Evolutionary conservation across 768 basidiomycete species (phyloP), one percentile per base, ranked within the genome.

Genomic region (Leccinum subtestaceum): DNA sequence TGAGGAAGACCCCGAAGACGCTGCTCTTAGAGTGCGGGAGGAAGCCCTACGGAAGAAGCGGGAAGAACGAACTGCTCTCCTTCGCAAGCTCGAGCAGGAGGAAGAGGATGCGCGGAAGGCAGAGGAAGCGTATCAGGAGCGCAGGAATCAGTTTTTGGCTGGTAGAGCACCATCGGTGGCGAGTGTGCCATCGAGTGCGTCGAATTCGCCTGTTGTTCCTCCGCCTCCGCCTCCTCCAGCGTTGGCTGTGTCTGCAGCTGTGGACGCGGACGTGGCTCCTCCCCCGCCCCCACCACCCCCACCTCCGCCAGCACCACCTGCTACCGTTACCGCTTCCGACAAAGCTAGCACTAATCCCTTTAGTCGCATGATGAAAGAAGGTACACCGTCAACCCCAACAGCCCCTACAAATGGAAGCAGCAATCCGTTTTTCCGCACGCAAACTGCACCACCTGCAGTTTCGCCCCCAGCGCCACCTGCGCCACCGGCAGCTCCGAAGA

Each of bases 341-440:
- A 86, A 85, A 64, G 77, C 84, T 5, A 80, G 78, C 53, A 91
- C 84, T 9, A 95, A 95, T 71, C 93, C 93, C 0, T 95, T 95
- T 72, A 89, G 84, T 72, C 81, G 83, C 12, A 65, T 93, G 45
- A 80, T 84, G 62, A 81, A 81, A 58, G 80, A 81, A 52, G 81
- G 77, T 11, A 74, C 76, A 4, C 65, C 67, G 0, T 61, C 76
- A 19, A 52, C 75, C 36, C 60, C 77, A 2, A 64, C 56, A 29
- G 17, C 58, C 5, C 23, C 63, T 32, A 51, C 70, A 58, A 79
- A 76, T 9, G 84, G 80, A 47, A 76, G 78, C 52, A 84, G 81
- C 27, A 96, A 96, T 66, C 93, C 95, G 0, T 97, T 88, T 77
- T 85, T 85, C 75, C 81, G 81, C 54, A 43, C 73, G 15, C 77